Base-by-base conservation (phyloP, 345 rosid genomes). In the Citrus unshiu region DNA sequence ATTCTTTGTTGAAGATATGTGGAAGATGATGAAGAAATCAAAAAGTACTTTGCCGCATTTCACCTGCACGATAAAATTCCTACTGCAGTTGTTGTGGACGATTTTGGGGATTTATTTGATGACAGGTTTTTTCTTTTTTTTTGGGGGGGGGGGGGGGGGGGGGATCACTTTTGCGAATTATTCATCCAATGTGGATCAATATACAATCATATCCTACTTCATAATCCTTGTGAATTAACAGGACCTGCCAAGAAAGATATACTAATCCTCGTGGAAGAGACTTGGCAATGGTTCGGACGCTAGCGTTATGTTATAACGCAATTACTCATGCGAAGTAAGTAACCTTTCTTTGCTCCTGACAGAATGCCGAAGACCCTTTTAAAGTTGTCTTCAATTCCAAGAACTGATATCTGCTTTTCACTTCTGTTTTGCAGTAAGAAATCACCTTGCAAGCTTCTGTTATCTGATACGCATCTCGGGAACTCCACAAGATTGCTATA, bases 11-110 rank as follows among this genome's bases (percentile, higher is more conserved):
- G 67, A 79, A 93, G 97, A 84, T 95, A 92, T 79, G 86, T 93
- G 40, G 92, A 93, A 60, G 92, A 89, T 81, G 95, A 90, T 39
- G 97, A 91, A 78, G 95, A 88, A 30, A 82, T 93, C 70, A 90
- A 86, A 79, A 92, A 89, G 70, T 93, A 89, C 86, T 90, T 95
- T 62, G 92, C 98, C 76, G 97, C 97, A 60, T 95, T 95, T 89
- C 97, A 92, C 90, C 86, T 93, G 72, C 87, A 85, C 57, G 77
- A 82, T 58, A 58, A 81, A 40, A 76, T 81, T 73, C 99, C 98
- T 1, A 68, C 64, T 58, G 89, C 95, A 0, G 89, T 95, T 39
- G 25, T 95, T 18, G 74, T 93, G 46, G 99, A 95, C 83, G 97
- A 93, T 80, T 93, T 92, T 77, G 93, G 93, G 43, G 92, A 93